A percentile compares a stretch with the other conserved stretches of the same genome.
These are phyloP conservation scores for Trapa incisa DNA, from an alignment of 345 rosid genomes.

Conservation along the genomic window DNA sequence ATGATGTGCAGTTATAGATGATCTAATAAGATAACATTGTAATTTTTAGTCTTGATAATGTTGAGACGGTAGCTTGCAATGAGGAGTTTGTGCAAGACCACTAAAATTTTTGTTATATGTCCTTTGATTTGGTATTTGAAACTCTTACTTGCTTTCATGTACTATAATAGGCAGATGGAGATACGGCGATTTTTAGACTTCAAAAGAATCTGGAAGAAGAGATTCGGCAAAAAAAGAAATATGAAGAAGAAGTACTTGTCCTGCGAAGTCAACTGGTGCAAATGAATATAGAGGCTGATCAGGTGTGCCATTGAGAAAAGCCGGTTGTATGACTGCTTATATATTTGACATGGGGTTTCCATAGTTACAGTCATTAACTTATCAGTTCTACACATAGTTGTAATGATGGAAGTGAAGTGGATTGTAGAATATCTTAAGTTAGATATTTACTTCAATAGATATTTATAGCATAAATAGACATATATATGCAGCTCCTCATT, in stretches of 20 bases:
- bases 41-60: too few relatives aligned
- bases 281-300: conserved; percentile 81
- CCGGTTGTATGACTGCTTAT: background rate
- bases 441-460: background rate
- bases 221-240: conserved; percentile 57
- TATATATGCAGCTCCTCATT: background rate
- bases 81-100: too few relatives aligned
- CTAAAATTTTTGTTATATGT: too few relatives aligned
- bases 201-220: conserved; percentile 73
- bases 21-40: too few relatives aligned
- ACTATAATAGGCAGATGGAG: conserved; percentile 45
- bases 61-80: too few relatives aligned
- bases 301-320: conserved; percentile 32
- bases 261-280: conserved; percentile 76
- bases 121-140: background rate
- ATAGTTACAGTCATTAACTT: conserved; percentile 1
- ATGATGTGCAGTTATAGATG: too few relatives aligned
- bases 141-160: conserved; percentile 7
- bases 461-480: background rate
- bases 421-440: background rate
- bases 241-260: conserved; percentile 65
- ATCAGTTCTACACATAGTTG: background rate
- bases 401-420: background rate
- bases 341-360: background rate
- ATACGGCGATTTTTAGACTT: conserved; percentile 57